A percentile compares a stretch with the other conserved stretches of the same genome.
phyloP scores from a whole-genome alignment of 2,329 filamentous ascomycete species.

The Aspergillus aculeatinus region DNA sequence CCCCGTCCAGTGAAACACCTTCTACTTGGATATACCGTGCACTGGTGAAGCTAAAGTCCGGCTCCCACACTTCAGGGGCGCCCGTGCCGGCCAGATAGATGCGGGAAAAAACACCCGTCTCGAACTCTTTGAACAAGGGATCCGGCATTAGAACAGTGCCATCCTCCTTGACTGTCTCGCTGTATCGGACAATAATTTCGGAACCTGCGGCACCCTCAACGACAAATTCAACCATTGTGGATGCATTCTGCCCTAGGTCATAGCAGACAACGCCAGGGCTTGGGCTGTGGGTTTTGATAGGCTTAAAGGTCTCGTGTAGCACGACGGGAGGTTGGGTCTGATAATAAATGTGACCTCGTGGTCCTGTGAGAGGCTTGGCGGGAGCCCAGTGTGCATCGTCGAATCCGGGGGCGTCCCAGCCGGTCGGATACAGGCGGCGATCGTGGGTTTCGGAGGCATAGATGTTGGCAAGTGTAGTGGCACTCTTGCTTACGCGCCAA shows the following conservation, averaged over 20 bases:
- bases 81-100: conserved; percentile 20
- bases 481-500: conserved; percentile 23
- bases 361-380: conserved; percentile 24
- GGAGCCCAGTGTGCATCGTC: conserved; percentile 15
- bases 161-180: conserved; percentile 19
- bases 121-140: conserved; percentile 26
- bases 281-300: conserved; percentile 13
- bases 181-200: conserved; percentile 20
- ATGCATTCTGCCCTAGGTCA: conserved; percentile 25
- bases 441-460: conserved; percentile 26
- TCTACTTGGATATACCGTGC: conserved; percentile 27
- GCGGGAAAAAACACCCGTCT: conserved; percentile 23
- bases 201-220: conserved; percentile 19
- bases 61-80: conserved; percentile 19
- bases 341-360: conserved; percentile 22
- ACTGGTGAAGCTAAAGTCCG: conserved; percentile 27
- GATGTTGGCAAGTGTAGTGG: conserved; percentile 25
- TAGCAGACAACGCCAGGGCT: conserved; percentile 18
- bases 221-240: conserved; percentile 19
- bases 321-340: conserved; percentile 25
- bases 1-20: conserved; percentile 16
- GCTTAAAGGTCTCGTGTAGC: conserved; percentile 23
- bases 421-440: conserved; percentile 19
- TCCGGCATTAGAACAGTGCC: conserved; percentile 26
- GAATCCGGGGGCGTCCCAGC: conserved; percentile 20